Evolutionary conservation across 352 stramenopile species (phyloP).

Genomic region (Globisporangium perplexum): DNA sequence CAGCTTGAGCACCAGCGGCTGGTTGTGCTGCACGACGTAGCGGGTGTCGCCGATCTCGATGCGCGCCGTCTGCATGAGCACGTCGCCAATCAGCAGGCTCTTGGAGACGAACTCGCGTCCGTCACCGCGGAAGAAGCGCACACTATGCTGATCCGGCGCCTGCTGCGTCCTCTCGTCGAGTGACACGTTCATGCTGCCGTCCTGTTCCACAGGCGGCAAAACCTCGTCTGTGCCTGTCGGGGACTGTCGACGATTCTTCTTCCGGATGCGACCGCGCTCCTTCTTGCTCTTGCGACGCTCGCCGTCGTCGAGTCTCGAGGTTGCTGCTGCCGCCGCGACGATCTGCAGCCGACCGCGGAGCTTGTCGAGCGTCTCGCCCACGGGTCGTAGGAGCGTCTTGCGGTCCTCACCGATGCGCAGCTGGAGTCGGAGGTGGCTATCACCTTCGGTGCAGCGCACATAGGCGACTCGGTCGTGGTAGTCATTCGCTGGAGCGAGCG

Average conservation of each 20-base stretch:
- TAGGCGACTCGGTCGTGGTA: conserved; percentile 28
- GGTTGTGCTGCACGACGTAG: conserved; percentile 55
- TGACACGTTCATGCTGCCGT: not conserved
- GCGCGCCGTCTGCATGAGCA: conserved; percentile 29
- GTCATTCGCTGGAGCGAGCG: not conserved
- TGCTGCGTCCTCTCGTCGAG: conserved; percentile 13
- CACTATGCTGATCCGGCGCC: not conserved
- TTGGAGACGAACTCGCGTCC: conserved; percentile 30
- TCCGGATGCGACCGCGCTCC: not conserved
- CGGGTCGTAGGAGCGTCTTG: conserved; percentile 43
- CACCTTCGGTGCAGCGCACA: conserved; percentile 32
- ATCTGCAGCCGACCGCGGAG: conserved; percentile 58
- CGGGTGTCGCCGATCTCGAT: conserved; percentile 35
- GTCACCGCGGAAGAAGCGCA: conserved; percentile 37
- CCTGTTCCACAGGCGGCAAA: not conserved
- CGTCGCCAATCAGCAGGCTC: conserved; percentile 29
- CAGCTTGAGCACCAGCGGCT: conserved; percentile 48
- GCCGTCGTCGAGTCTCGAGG: not conserved
- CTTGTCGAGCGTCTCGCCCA: conserved; percentile 42
- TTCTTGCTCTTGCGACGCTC: conserved; percentile 4
- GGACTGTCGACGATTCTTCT: not conserved
- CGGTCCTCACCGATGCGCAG: conserved; percentile 37
- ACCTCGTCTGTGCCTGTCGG: not conserved
- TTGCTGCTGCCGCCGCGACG: conserved; percentile 20
- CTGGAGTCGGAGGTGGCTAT: conserved; percentile 47